phyloP scores from a whole-genome alignment of 106 monocot species.

The Dioscorea zingiberensis region DNA sequence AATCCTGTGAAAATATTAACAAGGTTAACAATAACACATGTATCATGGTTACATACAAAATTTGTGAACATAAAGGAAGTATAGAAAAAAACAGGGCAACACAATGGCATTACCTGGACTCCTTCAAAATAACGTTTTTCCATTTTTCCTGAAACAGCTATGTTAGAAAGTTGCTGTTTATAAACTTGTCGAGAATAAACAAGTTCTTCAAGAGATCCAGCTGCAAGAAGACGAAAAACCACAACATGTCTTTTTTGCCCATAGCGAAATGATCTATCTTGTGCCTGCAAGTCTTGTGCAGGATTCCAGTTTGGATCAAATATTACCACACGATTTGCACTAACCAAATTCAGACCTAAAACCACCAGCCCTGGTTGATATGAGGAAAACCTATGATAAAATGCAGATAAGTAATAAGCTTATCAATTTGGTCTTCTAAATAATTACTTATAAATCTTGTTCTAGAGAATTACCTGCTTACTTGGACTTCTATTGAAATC shows the following conservation, averaged over 20 bases:
- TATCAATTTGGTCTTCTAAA: not conserved
- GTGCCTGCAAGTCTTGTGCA: slow-evolving; percentile 92
- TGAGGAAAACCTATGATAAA: slow-evolving; percentile 69
- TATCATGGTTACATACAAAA: not conserved
- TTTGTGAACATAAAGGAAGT: not conserved
- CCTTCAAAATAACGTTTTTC: slow-evolving; percentile 95
- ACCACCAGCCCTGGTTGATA: slow-evolving; percentile 87
- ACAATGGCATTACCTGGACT: slow-evolving; percentile 58
- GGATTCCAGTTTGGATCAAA: slow-evolving; percentile 99
- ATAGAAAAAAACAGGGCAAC: not conserved
- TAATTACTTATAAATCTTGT: not conserved
- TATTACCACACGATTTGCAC: slow-evolving; percentile 95
- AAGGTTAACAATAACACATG: not conserved
- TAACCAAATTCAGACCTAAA: slow-evolving; percentile 86
- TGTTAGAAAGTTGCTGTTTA: slow-evolving; percentile 93
- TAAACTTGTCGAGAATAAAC: slow-evolving; percentile 85
- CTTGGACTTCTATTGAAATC: slow-evolving; percentile 90
- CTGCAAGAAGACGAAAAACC: slow-evolving; percentile 88
- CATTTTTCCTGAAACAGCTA: slow-evolving; percentile 92
- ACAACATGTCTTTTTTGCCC: slow-evolving; percentile 87
- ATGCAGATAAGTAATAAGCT: not conserved
- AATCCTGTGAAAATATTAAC: slow-evolving; percentile 46
- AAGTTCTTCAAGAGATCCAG: slow-evolving; percentile 91
- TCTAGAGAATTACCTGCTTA: slow-evolving; percentile 51
- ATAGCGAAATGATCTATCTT: slow-evolving; percentile 90